A percentile compares a stretch with the other conserved stretches of the same genome.
Evolutionary conservation across 306 rosid species (phyloP).

Genomic region (Ormosia semicastrata): DNA sequence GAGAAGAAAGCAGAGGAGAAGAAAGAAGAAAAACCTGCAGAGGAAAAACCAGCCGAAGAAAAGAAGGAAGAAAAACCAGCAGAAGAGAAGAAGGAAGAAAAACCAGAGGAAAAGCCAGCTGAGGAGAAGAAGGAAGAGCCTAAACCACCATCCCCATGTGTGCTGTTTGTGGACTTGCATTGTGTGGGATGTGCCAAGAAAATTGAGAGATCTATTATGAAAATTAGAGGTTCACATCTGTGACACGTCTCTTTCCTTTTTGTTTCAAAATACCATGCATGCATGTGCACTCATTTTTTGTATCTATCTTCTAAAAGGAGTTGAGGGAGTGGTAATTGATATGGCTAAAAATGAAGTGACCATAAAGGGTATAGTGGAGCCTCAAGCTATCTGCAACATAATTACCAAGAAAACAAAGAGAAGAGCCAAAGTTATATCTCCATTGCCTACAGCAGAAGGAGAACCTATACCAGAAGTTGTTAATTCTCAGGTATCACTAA

Average conservation of each 20-base stretch:
- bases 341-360: constrained; percentile 85
- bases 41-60: constrained; percentile 43
- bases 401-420: constrained; percentile 74
- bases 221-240: constrained; percentile 63
- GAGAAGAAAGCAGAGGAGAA: constrained; percentile 47
- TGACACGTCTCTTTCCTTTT: background rate
- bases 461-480: constrained; percentile 83
- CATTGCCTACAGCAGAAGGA: constrained; percentile 85
- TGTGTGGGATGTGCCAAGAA: constrained; percentile 95
- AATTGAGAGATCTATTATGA: constrained; percentile 73
- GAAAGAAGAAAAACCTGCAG: constrained; percentile 22
- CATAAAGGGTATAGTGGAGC: constrained; percentile 89
- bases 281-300: background rate
- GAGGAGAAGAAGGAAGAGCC: constrained; percentile 68
- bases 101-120: constrained; percentile 33
- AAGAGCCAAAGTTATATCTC: constrained; percentile 71
- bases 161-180: constrained; percentile 82
- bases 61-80: constrained; percentile 18
- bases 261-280: constrained; percentile 18
- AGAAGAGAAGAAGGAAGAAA: constrained; percentile 34
- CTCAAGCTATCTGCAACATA: constrained; percentile 65
- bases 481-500: constrained; percentile 62
- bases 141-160: constrained; percentile 70
- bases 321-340: constrained; percentile 72
- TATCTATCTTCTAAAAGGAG: constrained; percentile 46